Evolutionary conservation across 1,284 basidiomycete genomes (phyloP), one percentile per base, ranked within the genome.

Genomic region (Boletellus dicymbophilus): DNA sequence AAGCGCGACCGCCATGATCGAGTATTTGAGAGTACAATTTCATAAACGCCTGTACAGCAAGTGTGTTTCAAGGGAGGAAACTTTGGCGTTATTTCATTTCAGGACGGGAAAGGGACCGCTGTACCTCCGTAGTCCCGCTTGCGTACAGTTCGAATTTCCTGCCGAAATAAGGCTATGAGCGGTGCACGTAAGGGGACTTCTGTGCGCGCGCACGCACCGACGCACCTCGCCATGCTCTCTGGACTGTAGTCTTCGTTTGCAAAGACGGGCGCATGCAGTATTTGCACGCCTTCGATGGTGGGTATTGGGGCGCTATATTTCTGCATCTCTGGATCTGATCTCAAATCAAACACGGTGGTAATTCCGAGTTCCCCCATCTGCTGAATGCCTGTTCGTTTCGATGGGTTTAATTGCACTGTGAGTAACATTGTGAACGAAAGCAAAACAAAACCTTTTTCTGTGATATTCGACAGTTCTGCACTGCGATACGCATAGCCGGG

Each of bases 161-260:
- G 54, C 21, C 18, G 15, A 34, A 30, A 37, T 25, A 47, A 60
- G 58, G 58, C 43, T 54, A 53, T 57, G 50, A 40, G 58, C 46
- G 25, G 42, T 33, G 54, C 28, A 27, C 25, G 36, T 25, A 22
- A 38, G 22, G 50, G 7, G 9, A 22, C 15, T 37, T n/a, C n/a
- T n/a, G n/a, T n/a, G n/a, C n/a, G n/a, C n/a, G n/a, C n/a, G n/a
- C n/a, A n/a, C 37, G 52, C 69, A 75, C 70, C 70, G 67, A 82
- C 85, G 69, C 71, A 90, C 88, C 81, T 85, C 56, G 88, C 84
- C 81, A 90, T 88, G 69, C 79, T 81, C 67, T 90, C 85, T 23
- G 88, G 88, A 58, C 85, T 88, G 64, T 90, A 90, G 63, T 90
- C 88, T 59, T 84, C 84, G 37, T 70, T 80, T 58, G 79, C 72